phyloP scores from a whole-genome alignment of 768 basidiomycete species.

The Lentinula detonsa region DNA sequence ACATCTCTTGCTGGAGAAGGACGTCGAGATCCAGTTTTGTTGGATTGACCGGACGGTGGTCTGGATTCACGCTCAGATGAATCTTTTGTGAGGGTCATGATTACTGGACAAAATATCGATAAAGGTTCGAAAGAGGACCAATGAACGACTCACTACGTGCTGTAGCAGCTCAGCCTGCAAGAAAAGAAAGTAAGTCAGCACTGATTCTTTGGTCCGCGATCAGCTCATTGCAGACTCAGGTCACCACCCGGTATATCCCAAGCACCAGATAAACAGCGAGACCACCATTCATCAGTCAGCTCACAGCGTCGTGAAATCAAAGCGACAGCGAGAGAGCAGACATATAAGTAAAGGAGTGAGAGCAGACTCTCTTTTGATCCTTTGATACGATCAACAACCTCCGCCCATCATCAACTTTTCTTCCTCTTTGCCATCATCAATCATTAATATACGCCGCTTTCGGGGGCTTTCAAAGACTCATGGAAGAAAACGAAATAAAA shows the following conservation, averaged over 20 bases:
- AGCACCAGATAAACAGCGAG: not conserved
- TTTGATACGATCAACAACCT: slow-evolving; percentile 5
- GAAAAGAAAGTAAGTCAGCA: not conserved
- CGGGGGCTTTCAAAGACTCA: not conserved
- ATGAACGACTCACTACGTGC: not conserved
- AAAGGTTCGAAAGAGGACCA: not conserved
- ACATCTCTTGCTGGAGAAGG: not conserved
- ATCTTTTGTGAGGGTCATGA: not conserved
- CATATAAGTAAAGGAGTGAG: not conserved
- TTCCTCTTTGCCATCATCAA: not conserved
- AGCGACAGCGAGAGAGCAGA: not conserved
- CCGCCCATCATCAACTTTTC: not conserved
- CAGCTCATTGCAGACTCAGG: not conserved
- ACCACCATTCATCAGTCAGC: not conserved
- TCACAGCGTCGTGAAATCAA: not conserved
- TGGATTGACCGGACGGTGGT: not conserved
- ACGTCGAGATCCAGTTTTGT: not conserved
- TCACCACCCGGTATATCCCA: not conserved
- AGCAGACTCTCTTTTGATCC: slow-evolving; percentile 1
- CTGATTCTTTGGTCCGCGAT: not conserved
- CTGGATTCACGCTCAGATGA: not conserved
- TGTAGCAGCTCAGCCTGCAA: not conserved
- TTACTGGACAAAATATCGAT: not conserved
- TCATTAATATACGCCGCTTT: not conserved
- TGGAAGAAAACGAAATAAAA: not conserved